Evolutionary conservation across 2,329 filamentous ascomycete genomes (phyloP).

Genomic region (Parafenestella ontariensis): DNA sequence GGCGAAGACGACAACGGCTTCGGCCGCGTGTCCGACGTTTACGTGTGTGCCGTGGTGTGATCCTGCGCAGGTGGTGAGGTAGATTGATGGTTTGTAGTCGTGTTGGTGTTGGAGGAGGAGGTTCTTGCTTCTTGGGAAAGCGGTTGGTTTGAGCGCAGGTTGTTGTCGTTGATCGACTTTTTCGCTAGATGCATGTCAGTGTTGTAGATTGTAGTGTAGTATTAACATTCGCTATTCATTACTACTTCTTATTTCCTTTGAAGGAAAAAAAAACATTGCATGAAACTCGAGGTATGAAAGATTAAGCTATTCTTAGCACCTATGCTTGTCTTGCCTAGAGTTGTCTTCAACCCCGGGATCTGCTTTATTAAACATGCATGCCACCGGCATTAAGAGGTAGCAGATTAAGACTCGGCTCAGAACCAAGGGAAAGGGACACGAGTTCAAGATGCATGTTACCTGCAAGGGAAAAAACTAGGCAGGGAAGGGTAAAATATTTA

Average conservation of each 20-base stretch:
- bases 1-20: constrained; percentile 14
- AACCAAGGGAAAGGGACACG: no score
- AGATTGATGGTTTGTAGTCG: background rate
- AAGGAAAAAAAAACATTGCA: background rate
- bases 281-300: background rate
- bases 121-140: no score
- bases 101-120: background rate
- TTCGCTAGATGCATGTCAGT: background rate
- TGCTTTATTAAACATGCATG: no score
- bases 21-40: constrained; percentile 27
- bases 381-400: no score
- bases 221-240: background rate
- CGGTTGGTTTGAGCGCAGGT: no score
- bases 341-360: no score
- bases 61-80: constrained; percentile 15
- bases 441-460: no score
- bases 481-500: background rate
- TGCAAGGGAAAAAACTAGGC: background rate
- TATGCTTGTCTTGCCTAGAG: no score
- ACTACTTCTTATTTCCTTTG: no score
- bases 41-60: constrained; percentile 31
- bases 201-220: no score
- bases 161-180: no score
- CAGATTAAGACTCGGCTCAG: no score
- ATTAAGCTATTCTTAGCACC: background rate